Conservation (phyloP, 257 asterid genomes). For the Plantago ovata region DNA sequence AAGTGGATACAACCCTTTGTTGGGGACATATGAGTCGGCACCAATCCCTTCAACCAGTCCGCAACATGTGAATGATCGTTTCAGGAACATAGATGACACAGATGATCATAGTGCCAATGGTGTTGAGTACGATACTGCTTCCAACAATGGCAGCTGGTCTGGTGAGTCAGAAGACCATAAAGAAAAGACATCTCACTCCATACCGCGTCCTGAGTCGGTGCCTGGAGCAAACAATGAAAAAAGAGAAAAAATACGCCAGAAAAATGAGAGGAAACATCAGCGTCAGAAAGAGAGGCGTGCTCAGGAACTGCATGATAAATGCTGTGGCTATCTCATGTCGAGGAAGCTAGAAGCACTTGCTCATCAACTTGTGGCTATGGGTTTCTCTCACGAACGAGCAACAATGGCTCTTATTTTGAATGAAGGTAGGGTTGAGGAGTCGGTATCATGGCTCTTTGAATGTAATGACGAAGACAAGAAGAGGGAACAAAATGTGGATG, state of each 20-base stretch:
- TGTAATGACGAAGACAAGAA: slow-evolving; percentile 50
- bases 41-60: slow-evolving; percentile 48
- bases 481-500: slow-evolving; percentile 45
- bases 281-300: slow-evolving; percentile 79
- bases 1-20: slow-evolving; percentile 81
- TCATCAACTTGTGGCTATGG: slow-evolving; percentile 92
- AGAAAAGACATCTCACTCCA: slow-evolving; percentile 41
- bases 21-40: slow-evolving; percentile 65
- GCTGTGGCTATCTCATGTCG: slow-evolving; percentile 66
- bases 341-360: slow-evolving; percentile 72
- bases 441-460: slow-evolving; percentile 68
- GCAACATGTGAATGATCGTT: slow-evolving; percentile 66
- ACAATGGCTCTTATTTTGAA: slow-evolving; percentile 90
- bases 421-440: slow-evolving; percentile 91
- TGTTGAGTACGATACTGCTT: slow-evolving; percentile 64
- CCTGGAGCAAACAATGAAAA: slow-evolving; percentile 71
- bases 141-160: slow-evolving; percentile 94
- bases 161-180: slow-evolving; percentile 88
- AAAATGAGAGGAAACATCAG: slow-evolving; percentile 67
- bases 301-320: slow-evolving; percentile 63
- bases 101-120: slow-evolving; percentile 70
- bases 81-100: slow-evolving; percentile 71
- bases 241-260: slow-evolving; percentile 60
- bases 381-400: slow-evolving; percentile 86
- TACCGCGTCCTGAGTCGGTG: slow-evolving; percentile 41